A percentile compares a stretch with the other conserved stretches of the same genome.
Conservation (phyloP, 164 flowering plant genomes). For the Liquidambar formosana region DNA sequence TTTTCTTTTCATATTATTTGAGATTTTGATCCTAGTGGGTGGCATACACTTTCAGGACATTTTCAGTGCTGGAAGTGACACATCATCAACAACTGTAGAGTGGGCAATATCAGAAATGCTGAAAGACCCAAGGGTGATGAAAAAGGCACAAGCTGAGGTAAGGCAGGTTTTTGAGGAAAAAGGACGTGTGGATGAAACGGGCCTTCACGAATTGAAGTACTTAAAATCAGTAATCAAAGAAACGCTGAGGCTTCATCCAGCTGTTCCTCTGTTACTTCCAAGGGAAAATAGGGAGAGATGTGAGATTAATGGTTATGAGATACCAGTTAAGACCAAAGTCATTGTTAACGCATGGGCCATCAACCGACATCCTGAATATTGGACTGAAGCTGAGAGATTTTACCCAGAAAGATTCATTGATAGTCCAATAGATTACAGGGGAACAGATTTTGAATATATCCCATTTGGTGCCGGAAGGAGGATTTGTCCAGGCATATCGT, state of each 20-base stretch:
- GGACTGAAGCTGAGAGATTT: constrained; percentile 36
- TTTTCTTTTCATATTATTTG: too few relatives aligned
- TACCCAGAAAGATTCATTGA: constrained; percentile 36
- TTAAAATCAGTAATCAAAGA: constrained; percentile 27
- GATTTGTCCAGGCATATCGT: constrained; percentile 34
- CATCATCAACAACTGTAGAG: constrained; percentile 24
- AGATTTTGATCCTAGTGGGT: too few relatives aligned
- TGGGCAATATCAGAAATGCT: constrained; percentile 45
- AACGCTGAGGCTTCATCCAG: constrained; percentile 33
- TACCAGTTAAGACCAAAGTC: constrained; percentile 26
- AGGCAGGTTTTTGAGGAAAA: constrained; percentile 22
- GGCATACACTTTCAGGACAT: constrained; percentile 35
- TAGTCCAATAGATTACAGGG: constrained; percentile 28
- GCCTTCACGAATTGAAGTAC: constrained; percentile 21
- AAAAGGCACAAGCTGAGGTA: constrained; percentile 35
- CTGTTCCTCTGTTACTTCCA: constrained; percentile 31
- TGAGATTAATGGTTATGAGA: constrained; percentile 25
- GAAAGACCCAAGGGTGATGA: constrained; percentile 28
- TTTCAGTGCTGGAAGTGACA: constrained; percentile 35
- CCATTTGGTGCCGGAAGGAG: constrained; percentile 48
- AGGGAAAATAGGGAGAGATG: constrained; percentile 28
- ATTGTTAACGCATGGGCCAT: constrained; percentile 41
- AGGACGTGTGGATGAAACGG: constrained; percentile 19
- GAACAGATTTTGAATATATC: constrained; percentile 27
- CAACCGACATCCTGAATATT: constrained; percentile 26